Conservation (phyloP, 768 basidiomycete genomes). For the Rhodotorula toruloides region DNA sequence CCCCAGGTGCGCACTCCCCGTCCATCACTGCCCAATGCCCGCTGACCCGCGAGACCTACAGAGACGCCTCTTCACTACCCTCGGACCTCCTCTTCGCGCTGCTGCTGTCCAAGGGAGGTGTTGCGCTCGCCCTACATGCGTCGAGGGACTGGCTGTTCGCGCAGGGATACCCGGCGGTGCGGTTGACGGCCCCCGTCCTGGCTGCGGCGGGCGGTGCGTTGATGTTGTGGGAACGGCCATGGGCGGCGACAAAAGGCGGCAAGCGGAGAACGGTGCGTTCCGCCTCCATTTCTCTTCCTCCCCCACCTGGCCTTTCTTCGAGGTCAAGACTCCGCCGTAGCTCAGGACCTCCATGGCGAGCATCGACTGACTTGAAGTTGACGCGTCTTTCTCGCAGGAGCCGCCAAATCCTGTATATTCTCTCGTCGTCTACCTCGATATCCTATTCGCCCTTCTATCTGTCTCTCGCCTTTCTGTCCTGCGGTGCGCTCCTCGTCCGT, state of each 20-base stretch:
- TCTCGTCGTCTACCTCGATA: constrained; percentile 19
- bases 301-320: too few species aligned
- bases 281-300: neutral
- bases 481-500: neutral
- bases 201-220: constrained; percentile 15
- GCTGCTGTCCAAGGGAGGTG: constrained; percentile 39
- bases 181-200: constrained; percentile 11
- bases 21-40: too few species aligned
- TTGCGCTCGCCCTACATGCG: constrained; percentile 38
- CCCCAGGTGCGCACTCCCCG: neutral
- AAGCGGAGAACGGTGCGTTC: constrained; percentile 23
- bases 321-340: too few species aligned
- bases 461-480: constrained; percentile 13
- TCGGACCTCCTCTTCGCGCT: constrained; percentile 41
- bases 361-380: too few species aligned
- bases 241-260: constrained; percentile 1
- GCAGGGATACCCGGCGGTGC: constrained; percentile 15
- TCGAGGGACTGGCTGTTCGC: constrained; percentile 40
- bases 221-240: constrained; percentile 11
- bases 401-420: constrained; percentile 19
- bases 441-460: constrained; percentile 15
- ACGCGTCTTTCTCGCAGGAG: constrained; percentile 1
- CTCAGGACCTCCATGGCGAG: too few species aligned
- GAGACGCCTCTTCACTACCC: constrained; percentile 26
- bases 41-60: neutral